phyloP scores from a whole-genome alignment of 495 filamentous ascomycete genomes.

The Hypoxylon fragiforme region DNA sequence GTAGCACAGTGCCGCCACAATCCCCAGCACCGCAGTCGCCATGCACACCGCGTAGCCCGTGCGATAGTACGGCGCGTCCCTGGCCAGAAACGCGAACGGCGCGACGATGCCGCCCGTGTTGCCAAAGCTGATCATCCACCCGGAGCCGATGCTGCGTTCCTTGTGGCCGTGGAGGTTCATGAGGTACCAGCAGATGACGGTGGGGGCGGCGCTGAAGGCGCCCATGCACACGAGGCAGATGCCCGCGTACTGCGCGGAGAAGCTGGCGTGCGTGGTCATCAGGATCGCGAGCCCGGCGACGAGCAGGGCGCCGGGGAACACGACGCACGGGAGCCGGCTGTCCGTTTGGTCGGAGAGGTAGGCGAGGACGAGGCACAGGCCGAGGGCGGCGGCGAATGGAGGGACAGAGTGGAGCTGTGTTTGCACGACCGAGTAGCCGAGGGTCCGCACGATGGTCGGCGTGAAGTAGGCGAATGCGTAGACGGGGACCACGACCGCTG shows the following conservation, averaged over 20 bases:
- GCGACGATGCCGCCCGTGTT: constrained; percentile 36
- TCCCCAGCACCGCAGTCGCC: constrained; percentile 33
- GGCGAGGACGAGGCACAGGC: constrained; percentile 53
- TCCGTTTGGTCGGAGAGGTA: constrained; percentile 55
- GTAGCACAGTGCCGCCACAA: constrained; percentile 2
- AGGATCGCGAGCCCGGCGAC: constrained; percentile 65
- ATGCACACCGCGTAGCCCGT: constrained; percentile 24
- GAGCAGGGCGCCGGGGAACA: constrained; percentile 29
- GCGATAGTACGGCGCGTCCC: constrained; percentile 35
- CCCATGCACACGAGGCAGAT: constrained; percentile 66
- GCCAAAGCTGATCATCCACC: constrained; percentile 43
- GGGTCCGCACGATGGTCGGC: constrained; percentile 64
- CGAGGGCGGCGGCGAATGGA: constrained; percentile 68
- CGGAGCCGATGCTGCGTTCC: constrained; percentile 69
- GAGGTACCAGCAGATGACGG: constrained; percentile 77
- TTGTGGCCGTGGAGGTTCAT: constrained; percentile 80
- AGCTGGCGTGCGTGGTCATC: constrained; percentile 55
- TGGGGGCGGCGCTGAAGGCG: constrained; percentile 64
- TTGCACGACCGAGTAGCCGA: constrained; percentile 60
- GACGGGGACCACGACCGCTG: constrained; percentile 65
- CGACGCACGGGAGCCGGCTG: constrained; percentile 53
- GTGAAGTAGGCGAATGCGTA: constrained; percentile 65
- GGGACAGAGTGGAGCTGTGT: constrained; percentile 74
- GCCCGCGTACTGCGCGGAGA: constrained; percentile 60
- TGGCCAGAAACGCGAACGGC: constrained; percentile 28